Base-by-base conservation (phyloP, 306 rosid species). In the Clitoria ternatea region DNA sequence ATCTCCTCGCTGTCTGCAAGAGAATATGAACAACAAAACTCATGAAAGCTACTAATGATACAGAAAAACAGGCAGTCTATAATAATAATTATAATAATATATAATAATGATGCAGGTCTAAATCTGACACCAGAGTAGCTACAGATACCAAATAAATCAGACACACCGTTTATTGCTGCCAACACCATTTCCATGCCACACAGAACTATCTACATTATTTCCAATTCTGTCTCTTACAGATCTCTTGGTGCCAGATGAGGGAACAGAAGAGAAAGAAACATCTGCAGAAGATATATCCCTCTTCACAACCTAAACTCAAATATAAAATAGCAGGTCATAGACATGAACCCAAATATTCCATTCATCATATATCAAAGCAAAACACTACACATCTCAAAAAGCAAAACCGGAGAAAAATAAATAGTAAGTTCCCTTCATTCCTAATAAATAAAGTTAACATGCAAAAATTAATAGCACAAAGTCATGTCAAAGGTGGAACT, bases 201-300 rank as follows among this genome's bases (percentile, higher is more conserved):
- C 20, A 12, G 80, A 80, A 78, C 73, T 64, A 44, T 87, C 94
- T 48, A 52, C 82, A 72, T 66, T 87, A 72, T 63, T 68, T 70
- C 96, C 96, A 75, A 93, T 84, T 73, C 97, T 90, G 70, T 93
- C 98, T 85, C 97, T 83, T 27, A 93, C 84, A 56, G 96, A 90
- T 72, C 98, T 88, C 82, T 93, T 93, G 47, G 85, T 72, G 77
- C 98, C 94, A 45, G 79, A 69, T 4, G 69, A 60, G n/a, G 79
- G 73, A 56, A 78, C 18, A 73, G 87, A 77, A 74, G 82, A 60
- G 74, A 70, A 72, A 36, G 89, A 77, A 74, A 26, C 83, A 80
- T 76, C 86, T 0, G 82, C 30, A 20, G 60, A 59, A 57, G 89
- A 84, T 15, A 67, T 61, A 24, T 77, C 80, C 86, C 86, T 88